phyloP scores from a whole-genome alignment of 257 asterid genomes.

The Fraxinus quadrangulata region DNA sequence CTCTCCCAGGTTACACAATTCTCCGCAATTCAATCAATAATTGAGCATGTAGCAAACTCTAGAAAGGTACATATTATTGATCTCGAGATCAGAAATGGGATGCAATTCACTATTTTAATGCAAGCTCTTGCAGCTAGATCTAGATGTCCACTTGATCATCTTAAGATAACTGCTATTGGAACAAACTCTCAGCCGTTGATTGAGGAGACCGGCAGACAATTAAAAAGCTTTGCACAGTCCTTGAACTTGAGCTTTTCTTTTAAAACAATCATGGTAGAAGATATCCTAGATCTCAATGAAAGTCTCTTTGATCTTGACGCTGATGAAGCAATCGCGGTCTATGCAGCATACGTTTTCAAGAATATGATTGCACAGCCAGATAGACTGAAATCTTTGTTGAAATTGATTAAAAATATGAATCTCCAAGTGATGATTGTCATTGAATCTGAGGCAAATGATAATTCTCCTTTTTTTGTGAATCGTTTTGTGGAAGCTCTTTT shows the following conservation, averaged over 20 bases:
- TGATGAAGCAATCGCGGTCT: constrained; percentile 50
- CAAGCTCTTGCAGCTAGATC: constrained; percentile 36
- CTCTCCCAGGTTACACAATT: constrained; percentile 29
- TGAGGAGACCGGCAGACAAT: constrained; percentile 32
- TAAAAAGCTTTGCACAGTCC: constrained; percentile 34
- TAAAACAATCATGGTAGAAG: constrained; percentile 35
- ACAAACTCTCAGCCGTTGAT: constrained; percentile 28
- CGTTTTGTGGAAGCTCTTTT: constrained; percentile 56
- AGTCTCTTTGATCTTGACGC: constrained; percentile 28
- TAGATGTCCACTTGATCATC: constrained; percentile 25
- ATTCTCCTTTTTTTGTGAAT: constrained; percentile 47
- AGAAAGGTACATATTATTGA: constrained; percentile 41
- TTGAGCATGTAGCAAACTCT: constrained; percentile 33
- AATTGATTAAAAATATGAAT: constrained; percentile 31
- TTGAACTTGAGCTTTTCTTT: constrained; percentile 29
- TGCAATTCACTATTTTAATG: constrained; percentile 38
- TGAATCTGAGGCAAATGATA: constrained; percentile 56
- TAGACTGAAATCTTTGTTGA: constrained; percentile 40
- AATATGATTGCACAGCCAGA: constrained; percentile 41
- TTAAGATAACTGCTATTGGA: constrained; percentile 42
- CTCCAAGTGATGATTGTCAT: constrained; percentile 43
- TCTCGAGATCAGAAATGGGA: constrained; percentile 36
- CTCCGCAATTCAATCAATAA: constrained; percentile 36
- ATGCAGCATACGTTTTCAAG: constrained; percentile 38
- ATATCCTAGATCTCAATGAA: constrained; percentile 38